Conservation (phyloP, 2,329 filamentous ascomycete genomes). For the Coleophoma cylindrospora region DNA sequence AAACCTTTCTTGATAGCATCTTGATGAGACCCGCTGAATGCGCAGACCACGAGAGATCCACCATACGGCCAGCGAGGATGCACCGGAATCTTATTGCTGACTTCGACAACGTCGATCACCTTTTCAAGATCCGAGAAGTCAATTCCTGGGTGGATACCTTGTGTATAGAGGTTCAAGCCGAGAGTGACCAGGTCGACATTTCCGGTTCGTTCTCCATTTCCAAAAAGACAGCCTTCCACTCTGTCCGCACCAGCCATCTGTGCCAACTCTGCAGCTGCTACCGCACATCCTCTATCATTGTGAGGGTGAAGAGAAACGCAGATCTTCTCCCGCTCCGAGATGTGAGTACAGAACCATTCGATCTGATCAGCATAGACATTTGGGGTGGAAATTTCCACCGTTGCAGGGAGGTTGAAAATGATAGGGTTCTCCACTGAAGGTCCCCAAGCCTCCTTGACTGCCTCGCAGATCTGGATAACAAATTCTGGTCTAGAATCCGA, state of each 20-base stretch:
- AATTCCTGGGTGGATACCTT: slow-evolving; percentile 77
- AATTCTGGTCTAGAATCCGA: slow-evolving; percentile 86
- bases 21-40: slow-evolving; percentile 89
- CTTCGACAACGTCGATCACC: slow-evolving; percentile 85
- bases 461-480: slow-evolving; percentile 78
- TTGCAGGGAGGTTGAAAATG: slow-evolving; percentile 96
- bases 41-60: slow-evolving; percentile 85
- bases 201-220: slow-evolving; percentile 91
- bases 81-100: slow-evolving; percentile 90
- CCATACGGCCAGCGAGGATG: slow-evolving; percentile 88
- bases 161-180: slow-evolving; percentile 90
- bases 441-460: slow-evolving; percentile 90
- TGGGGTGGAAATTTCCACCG: slow-evolving; percentile 89
- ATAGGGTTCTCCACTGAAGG: slow-evolving; percentile 75
- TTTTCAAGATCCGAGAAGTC: slow-evolving; percentile 87
- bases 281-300: slow-evolving; percentile 87
- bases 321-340: slow-evolving; percentile 79
- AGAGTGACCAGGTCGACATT: slow-evolving; percentile 94
- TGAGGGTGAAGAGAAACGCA: slow-evolving; percentile 89
- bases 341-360: slow-evolving; percentile 87
- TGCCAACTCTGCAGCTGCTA: slow-evolving; percentile 84
- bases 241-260: slow-evolving; percentile 96
- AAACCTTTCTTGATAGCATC: slow-evolving; percentile 96
- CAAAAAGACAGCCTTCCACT: slow-evolving; percentile 90
- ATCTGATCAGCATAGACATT: slow-evolving; percentile 97